A percentile compares a stretch with the other conserved stretches of the same genome.
Evolutionary conservation across 441 rosid species (phyloP).

Genomic region (Cnidoscolus chayamansa): DNA sequence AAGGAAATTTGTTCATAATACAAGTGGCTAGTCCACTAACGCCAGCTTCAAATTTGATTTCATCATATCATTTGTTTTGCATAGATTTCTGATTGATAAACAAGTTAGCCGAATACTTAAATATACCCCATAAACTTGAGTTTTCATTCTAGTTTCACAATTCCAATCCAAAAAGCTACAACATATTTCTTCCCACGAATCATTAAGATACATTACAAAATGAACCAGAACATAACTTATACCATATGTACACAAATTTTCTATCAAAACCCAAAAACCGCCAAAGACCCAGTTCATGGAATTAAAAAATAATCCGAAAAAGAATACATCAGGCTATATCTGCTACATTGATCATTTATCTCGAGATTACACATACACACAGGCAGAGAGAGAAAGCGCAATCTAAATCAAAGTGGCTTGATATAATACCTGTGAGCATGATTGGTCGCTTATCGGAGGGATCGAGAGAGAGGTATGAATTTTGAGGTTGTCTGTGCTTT

Average conservation of each 20-base stretch:
- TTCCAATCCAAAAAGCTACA: background rate
- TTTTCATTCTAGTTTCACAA: background rate
- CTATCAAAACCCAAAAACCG: constrained; percentile 7
- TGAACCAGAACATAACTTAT: too few species aligned
- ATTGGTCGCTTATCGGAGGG: constrained; percentile 14
- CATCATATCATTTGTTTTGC: background rate
- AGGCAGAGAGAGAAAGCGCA: background rate
- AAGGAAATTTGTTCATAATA: background rate
- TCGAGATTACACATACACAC: background rate
- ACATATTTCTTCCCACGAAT: background rate
- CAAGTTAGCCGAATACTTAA: background rate
- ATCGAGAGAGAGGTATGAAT: constrained; percentile 10
- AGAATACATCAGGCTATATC: background rate
- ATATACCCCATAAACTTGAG: background rate
- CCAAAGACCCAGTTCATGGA: constrained; percentile 9
- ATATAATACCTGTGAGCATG: constrained; percentile 46
- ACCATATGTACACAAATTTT: too few species aligned
- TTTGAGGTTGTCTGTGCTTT: background rate
- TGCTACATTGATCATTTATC: constrained; percentile 1
- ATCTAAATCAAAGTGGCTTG: background rate
- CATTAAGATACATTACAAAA: background rate
- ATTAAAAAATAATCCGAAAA: constrained; percentile 17
- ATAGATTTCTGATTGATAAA: background rate
- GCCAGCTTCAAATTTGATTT: too few species aligned
- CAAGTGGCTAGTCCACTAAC: too few species aligned